Base-by-base conservation (phyloP, 768 basidiomycete genomes). In the Trametes gibbosa region DNA sequence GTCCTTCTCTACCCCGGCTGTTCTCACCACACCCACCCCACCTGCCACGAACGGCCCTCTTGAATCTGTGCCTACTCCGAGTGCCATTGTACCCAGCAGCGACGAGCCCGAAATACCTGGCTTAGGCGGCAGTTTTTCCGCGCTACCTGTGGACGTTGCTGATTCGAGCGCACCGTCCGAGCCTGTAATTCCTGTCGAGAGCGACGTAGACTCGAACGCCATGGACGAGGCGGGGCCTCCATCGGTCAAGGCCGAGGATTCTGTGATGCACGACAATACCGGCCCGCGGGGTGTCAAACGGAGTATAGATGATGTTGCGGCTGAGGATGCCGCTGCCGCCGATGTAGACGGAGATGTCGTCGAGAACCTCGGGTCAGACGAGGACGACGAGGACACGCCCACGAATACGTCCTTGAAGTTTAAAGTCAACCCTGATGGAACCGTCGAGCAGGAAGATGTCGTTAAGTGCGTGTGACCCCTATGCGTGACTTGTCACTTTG, bases 381-480 rank as follows among this genome's bases (percentile, higher is more conserved):
- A 74, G 32, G 73, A 81, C 45, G 80, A 83, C 39, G 84, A 83
- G 19, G 79, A 71, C n/a, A 50, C 69, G 24, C 63, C 65, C 39
- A 67, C 70, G 32, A 71, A 77, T 32, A 75, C 77, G 35, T 73
- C 81, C 40, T 66, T 81, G 45, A 79, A 86, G 45, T 72, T 90
- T 63, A 91, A 90, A 70, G 89, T 96, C 53, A 92, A 90, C 67
- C 65, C 91, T 8, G 94, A 98, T 69, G 96, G 95, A 23, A 92
- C 93, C 0, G 95, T 98, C 27, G 91, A 95, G 54, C 95, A 98
- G 73, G 87, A 86, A 63, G 97, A 99, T 68, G 87, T 84, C 37
- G 93, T 99, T 66, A 88, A 87, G 95, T 95, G 73, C 65, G 89
- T 77, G 19, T 51, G 55, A 42, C 56, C 16, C 25, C n/a, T 32